Conservation (phyloP, 768 basidiomycete species). For the Pisolithus sp. region DNA sequence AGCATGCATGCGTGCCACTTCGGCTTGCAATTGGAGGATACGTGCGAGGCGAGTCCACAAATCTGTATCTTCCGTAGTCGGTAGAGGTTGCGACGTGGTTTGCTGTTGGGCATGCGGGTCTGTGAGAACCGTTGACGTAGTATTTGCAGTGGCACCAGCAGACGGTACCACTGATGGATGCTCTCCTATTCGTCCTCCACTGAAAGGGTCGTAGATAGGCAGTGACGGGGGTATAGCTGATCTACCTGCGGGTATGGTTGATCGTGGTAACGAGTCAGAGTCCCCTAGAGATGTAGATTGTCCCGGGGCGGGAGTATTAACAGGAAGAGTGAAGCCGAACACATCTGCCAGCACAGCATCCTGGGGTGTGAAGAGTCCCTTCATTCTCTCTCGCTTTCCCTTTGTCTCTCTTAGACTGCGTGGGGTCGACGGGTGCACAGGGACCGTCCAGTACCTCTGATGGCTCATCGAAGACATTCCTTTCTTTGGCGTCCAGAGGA, state of each 20-base stretch:
- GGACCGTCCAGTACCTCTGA: background rate
- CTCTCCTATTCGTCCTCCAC: conserved; percentile 22
- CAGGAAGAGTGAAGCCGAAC: conserved; percentile 9
- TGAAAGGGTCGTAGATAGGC: conserved; percentile 28
- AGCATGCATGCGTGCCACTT: conserved; percentile 66
- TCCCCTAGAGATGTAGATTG: conserved; percentile 12
- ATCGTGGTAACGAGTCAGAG: conserved; percentile 7
- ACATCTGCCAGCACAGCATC: conserved; percentile 53
- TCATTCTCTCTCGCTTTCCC: background rate
- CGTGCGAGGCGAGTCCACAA: conserved; percentile 64
- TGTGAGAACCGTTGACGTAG: background rate
- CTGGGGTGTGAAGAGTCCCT: conserved; percentile 45
- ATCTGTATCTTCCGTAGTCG: conserved; percentile 35
- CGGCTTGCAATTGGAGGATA: conserved; percentile 66
- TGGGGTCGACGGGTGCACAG: background rate
- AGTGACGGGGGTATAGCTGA: background rate
- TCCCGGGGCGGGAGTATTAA: conserved; percentile 2
- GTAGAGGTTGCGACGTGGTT: conserved; percentile 13
- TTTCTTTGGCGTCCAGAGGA: background rate
- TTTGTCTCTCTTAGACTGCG: background rate
- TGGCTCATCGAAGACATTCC: background rate
- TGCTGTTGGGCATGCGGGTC: background rate
- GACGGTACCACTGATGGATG: conserved; percentile 8
- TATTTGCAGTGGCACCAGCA: background rate
- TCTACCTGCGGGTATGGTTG: conserved; percentile 2